Evolutionary conservation across 2,329 filamentous ascomycete species (phyloP).

Genomic region (Sporothrix pallida): DNA sequence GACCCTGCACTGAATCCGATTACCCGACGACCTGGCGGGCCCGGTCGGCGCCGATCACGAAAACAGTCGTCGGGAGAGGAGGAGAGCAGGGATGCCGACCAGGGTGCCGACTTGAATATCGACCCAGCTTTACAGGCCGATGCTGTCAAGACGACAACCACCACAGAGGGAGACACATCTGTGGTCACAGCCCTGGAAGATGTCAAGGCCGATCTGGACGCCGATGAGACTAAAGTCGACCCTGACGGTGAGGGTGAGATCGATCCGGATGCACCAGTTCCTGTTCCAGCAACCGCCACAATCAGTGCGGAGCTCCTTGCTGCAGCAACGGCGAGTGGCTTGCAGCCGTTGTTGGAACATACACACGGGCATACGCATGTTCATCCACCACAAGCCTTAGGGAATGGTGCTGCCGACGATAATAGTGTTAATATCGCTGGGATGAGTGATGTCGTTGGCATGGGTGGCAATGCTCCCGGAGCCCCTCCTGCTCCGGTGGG

Average conservation of each 20-base stretch:
- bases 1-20: slow-evolving; percentile 64
- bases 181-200: neutral
- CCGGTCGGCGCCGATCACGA: slow-evolving; percentile 60
- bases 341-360: slow-evolving; percentile 15
- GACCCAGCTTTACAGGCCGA: neutral
- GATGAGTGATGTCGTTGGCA: neutral
- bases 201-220: neutral
- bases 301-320: slow-evolving; percentile 25
- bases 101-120: slow-evolving; percentile 30
- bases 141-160: neutral
- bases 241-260: slow-evolving; percentile 19
- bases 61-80: slow-evolving; percentile 47
- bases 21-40: slow-evolving; percentile 61
- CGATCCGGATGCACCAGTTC: slow-evolving; percentile 3
- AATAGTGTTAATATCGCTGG: neutral
- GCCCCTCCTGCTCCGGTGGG: neutral
- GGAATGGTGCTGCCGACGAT: neutral
- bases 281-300: neutral
- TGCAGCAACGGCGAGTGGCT: slow-evolving; percentile 3
- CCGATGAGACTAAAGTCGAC: neutral
- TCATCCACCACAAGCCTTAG: neutral
- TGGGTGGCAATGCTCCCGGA: neutral
- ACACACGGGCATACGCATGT: neutral
- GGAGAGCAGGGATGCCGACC: slow-evolving; percentile 20
- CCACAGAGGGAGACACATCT: neutral